A percentile compares a stretch with the other conserved stretches of the same genome.
phyloP scores from a whole-genome alignment of 176 grass and related monocot species.

The Musa acuminata region DNA sequence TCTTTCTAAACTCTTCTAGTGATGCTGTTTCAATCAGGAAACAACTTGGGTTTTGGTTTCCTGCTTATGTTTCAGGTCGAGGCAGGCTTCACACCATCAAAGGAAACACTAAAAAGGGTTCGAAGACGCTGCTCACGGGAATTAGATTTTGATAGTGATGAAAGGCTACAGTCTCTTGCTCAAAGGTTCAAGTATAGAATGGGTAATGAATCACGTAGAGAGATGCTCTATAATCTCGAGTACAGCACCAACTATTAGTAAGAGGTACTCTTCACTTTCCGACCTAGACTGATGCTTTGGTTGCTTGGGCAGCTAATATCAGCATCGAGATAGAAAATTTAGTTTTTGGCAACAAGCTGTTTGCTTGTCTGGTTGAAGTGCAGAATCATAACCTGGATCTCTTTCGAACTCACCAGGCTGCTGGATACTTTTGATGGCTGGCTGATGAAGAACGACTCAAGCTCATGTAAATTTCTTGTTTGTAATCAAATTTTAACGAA shows the following conservation, averaged over 20 bases:
- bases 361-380: background rate
- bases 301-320: background rate
- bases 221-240: constrained; percentile 60
- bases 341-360: background rate
- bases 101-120: constrained; percentile 63
- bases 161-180: constrained; percentile 46
- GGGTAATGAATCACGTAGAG: constrained; percentile 60
- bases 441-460: background rate
- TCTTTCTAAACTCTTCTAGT: constrained; percentile 1
- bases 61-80: background rate
- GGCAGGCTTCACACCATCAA: constrained; percentile 41
- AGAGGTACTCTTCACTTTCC: constrained; percentile 18
- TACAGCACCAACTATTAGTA: constrained; percentile 48
- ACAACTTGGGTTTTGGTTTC: background rate
- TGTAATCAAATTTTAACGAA: background rate
- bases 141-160: constrained; percentile 54
- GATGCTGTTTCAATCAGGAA: background rate
- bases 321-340: background rate
- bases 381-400: background rate
- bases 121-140: constrained; percentile 79
- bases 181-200: constrained; percentile 56
- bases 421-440: background rate
- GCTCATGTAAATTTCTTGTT: background rate
- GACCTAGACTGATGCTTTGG: background rate
- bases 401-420: background rate